Conservation (phyloP, 2,329 filamentous ascomycete species). For the Diaporthe eres region DNA sequence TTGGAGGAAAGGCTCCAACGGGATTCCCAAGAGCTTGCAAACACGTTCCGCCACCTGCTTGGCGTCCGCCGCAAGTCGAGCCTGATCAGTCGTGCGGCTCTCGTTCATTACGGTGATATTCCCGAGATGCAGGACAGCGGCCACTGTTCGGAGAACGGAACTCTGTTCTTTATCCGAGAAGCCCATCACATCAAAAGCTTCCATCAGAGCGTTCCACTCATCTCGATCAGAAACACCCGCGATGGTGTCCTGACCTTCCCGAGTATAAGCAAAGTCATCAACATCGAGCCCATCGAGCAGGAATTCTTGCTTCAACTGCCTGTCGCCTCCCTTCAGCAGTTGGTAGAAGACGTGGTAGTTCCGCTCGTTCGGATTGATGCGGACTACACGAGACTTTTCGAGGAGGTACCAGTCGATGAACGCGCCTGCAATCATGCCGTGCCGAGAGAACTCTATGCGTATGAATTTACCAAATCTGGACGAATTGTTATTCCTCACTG, state of each 20-base stretch:
- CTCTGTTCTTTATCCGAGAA: constrained; percentile 88
- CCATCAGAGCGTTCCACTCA: constrained; percentile 91
- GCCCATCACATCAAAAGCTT: constrained; percentile 95
- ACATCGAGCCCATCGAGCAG: constrained; percentile 81
- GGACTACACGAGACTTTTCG: constrained; percentile 97
- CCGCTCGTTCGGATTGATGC: constrained; percentile 87
- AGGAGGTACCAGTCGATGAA: constrained; percentile 99
- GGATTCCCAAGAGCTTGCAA: constrained; percentile 87
- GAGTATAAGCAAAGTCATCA: constrained; percentile 92
- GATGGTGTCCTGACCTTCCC: constrained; percentile 92
- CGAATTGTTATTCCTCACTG: constrained; percentile 97
- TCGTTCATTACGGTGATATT: constrained; percentile 93
- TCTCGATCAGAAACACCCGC: constrained; percentile 89
- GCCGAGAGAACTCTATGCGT: constrained; percentile 91
- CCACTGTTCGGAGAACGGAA: constrained; percentile 87
- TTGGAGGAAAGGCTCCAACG: constrained; percentile 86
- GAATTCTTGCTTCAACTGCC: constrained; percentile 80
- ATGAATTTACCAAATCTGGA: constrained; percentile 99
- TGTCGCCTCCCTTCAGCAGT: constrained; percentile 86
- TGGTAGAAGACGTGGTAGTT: constrained; percentile 99
- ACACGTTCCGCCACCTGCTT: constrained; percentile 82
- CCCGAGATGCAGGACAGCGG: constrained; percentile 92
- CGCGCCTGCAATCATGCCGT: constrained; percentile 92
- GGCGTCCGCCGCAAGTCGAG: constrained; percentile 82
- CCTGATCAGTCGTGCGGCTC: constrained; percentile 91